Base-by-base conservation (phyloP, 176 grass and related monocot species). In the Ananas comosus region DNA sequence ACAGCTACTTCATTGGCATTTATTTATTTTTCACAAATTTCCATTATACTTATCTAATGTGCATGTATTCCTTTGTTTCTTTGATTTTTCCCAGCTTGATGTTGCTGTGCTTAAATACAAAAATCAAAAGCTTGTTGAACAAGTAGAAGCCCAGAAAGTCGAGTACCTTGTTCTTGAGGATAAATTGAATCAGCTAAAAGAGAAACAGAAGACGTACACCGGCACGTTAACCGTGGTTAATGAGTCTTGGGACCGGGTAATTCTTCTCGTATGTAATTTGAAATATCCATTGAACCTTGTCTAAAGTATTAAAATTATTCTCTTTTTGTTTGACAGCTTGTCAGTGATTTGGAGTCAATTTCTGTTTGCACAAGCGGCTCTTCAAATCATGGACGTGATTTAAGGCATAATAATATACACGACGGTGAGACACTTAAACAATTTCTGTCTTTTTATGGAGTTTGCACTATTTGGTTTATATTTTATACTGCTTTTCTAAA, bases 111-210 rank as follows among this genome's bases (percentile, higher is more conserved):
- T 94, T 29, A 83, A 89, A 81, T 99, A 88, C 76, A 94, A 81
- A 87, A 99, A 99, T 65, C 77, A 91, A 83, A 99, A 99, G 51
- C 87, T 94, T 80, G 51, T 48, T 64, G 90, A 93, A 72, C 87
- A 99, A 80, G 53, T 94, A 74, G 90, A 99, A 87, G 90, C 91
- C 66, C 80, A 87, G 58, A 99, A 86, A 65, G 80, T 88, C 50
- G 82, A 93, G 69, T 86, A 84, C 64, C 33, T 65, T 86, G 72
- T 75, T 63, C 82, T 99, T n/a, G 78, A 93, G 72, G 74, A 77
- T 85, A 99, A 85, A 88, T 82, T 88, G 50, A 74, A 78, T 81
- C 84, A 84, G 70, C 71, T 99, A 58, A 91, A 76, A 75, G 80
- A 82, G 54, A 90, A 81, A 66, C 87, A 93, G 57, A 86, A 63